A percentile compares a stretch with the other conserved stretches of the same genome.
phyloP scores from a whole-genome alignment of 352 stramenopile genomes.

The Pythium folliculosum region DNA sequence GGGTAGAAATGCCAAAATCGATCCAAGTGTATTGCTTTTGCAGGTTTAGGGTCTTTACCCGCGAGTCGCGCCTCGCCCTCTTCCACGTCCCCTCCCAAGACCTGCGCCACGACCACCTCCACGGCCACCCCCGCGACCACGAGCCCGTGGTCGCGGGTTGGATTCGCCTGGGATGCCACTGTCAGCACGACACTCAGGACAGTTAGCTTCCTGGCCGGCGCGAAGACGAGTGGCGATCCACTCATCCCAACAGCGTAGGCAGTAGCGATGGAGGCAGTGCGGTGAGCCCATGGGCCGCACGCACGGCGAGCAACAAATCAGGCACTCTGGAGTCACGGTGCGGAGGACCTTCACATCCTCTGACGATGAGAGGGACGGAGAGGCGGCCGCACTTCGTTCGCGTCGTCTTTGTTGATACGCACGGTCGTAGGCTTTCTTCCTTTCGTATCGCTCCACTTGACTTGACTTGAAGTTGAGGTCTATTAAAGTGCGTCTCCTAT shows the following conservation, averaged over 20 bases:
- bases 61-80: background rate
- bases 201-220: background rate
- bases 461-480: background rate
- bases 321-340: background rate
- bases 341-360: background rate
- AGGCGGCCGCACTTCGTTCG: background rate
- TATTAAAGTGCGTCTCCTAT: background rate
- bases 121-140: background rate
- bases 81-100: background rate
- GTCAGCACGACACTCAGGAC: background rate
- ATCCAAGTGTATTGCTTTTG: background rate
- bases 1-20: background rate
- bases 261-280: background rate
- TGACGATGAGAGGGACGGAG: background rate
- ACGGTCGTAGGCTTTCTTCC: background rate
- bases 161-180: background rate
- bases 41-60: background rate
- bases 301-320: background rate
- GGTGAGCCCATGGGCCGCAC: background rate
- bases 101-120: background rate
- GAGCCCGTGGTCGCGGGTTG: background rate
- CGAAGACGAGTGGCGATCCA: background rate
- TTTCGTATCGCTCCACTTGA: background rate
- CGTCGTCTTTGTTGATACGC: background rate
- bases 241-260: background rate